Conservation (phyloP, 805 yeast species). For the Priceomyces castillae region DNA sequence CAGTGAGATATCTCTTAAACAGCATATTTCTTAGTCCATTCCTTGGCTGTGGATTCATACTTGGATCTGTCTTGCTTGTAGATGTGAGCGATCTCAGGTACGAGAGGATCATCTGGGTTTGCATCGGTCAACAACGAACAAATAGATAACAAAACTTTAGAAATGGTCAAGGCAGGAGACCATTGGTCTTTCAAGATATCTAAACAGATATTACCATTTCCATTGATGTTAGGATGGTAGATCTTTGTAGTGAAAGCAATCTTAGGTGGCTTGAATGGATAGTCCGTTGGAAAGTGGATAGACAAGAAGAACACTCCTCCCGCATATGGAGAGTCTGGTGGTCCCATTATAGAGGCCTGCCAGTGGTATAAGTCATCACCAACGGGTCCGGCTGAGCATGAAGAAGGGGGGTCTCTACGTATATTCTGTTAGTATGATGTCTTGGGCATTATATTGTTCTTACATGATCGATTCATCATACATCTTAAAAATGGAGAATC, state of each 20-base stretch:
- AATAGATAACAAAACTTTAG: slow-evolving; percentile 90
- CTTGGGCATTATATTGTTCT: neutral
- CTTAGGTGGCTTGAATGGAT: slow-evolving; percentile 98
- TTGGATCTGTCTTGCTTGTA: slow-evolving; percentile 92
- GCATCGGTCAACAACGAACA: slow-evolving; percentile 97
- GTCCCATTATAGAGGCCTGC: slow-evolving; percentile 99
- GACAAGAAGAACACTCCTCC: slow-evolving; percentile 96
- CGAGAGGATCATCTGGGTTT: slow-evolving; percentile 98
- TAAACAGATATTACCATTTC: slow-evolving; percentile 93
- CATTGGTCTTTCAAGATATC: slow-evolving; percentile 97
- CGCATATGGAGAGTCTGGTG: slow-evolving; percentile 84
- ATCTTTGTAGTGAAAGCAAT: slow-evolving; percentile 85
- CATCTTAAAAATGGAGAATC: neutral
- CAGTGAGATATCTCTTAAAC: slow-evolving; percentile 44
- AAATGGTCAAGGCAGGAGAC: slow-evolving; percentile 97
- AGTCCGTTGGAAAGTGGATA: slow-evolving; percentile 97
- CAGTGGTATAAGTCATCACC: slow-evolving; percentile 98
- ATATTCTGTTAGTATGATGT: slow-evolving; percentile 13
- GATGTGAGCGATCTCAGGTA: slow-evolving; percentile 95
- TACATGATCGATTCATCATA: neutral
- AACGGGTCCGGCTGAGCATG: slow-evolving; percentile 98
- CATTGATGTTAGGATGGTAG: slow-evolving; percentile 95
- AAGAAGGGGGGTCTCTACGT: slow-evolving; percentile 92
- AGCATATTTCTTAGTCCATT: slow-evolving; percentile 98
- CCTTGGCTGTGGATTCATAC: slow-evolving; percentile 95